These are phyloP conservation scores for Solanum chmielewskii DNA, from an alignment of 257 asterid species.

Conservation along the genomic window DNA sequence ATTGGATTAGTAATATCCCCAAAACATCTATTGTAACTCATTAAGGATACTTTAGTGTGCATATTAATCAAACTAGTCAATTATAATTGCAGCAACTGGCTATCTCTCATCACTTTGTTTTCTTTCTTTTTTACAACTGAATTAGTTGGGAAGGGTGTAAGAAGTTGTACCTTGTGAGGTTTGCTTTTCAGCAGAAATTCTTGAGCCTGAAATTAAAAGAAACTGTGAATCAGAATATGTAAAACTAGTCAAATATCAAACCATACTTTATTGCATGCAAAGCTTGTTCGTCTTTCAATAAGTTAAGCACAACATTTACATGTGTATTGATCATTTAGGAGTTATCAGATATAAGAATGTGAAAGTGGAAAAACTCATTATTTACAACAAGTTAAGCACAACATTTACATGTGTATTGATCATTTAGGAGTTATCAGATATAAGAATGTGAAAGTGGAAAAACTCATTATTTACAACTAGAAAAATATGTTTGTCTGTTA, in stretches of 20 bases:
- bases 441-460: neutral
- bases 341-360: neutral
- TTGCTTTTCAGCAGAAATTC: conserved; percentile 65
- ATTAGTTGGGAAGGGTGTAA: neutral
- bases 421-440: neutral
- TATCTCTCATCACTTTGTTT: neutral
- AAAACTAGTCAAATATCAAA: neutral
- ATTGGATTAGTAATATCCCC: too few species aligned
- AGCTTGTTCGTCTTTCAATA: neutral
- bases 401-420: neutral
- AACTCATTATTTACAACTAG: neutral
- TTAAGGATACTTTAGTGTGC: neutral
- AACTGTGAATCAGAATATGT: neutral
- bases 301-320: neutral
- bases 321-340: neutral
- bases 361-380: neutral
- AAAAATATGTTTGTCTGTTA: neutral
- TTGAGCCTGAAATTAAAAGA: conserved; percentile 42
- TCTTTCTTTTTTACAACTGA: neutral
- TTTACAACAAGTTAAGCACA: neutral
- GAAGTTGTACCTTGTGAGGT: conserved; percentile 74
- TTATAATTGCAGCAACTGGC: neutral
- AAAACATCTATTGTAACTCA: neutral
- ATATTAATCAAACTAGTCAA: neutral
- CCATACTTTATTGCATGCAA: neutral